phyloP scores from a whole-genome alignment of 2,329 filamentous ascomycete species.

The Exophiala sideris region DNA sequence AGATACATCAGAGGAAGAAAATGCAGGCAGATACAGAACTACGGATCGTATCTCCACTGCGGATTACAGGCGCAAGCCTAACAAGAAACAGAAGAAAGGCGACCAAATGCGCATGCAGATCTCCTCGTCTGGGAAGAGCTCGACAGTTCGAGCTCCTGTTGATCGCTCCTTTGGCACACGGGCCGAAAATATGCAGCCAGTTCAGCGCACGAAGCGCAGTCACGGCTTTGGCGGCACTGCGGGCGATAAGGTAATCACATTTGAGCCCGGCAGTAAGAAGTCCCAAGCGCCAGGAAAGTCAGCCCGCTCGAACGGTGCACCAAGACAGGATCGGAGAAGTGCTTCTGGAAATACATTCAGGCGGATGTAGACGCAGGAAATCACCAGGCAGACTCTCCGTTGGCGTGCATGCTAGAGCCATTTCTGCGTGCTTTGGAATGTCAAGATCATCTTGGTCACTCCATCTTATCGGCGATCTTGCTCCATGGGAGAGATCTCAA shows the following conservation, averaged over 20 bases:
- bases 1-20: conserved; percentile 34
- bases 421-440: background rate
- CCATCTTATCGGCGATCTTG: background rate
- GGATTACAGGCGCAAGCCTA: conserved; percentile 47
- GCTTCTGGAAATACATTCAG: conserved; percentile 50
- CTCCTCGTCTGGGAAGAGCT: conserved; percentile 47
- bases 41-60: conserved; percentile 50
- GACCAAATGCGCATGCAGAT: conserved; percentile 54
- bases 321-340: conserved; percentile 44
- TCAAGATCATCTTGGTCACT: background rate
- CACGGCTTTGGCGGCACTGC: conserved; percentile 34
- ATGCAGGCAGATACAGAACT: conserved; percentile 32
- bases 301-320: conserved; percentile 25
- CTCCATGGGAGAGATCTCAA: no score
- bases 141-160: conserved; percentile 35
- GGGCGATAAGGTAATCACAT: conserved; percentile 58
- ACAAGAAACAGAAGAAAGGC: conserved; percentile 47
- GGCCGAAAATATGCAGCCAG: conserved; percentile 45
- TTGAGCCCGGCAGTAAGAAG: conserved; percentile 51
- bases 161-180: conserved; percentile 58
- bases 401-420: no score
- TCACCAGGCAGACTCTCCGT: no score
- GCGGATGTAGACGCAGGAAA: conserved; percentile 34
- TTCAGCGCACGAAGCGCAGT: conserved; percentile 32
- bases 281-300: conserved; percentile 26